These are phyloP conservation scores for Clavispora asparagi DNA, from an alignment of 805 yeast species.

Conservation along the genomic window DNA sequence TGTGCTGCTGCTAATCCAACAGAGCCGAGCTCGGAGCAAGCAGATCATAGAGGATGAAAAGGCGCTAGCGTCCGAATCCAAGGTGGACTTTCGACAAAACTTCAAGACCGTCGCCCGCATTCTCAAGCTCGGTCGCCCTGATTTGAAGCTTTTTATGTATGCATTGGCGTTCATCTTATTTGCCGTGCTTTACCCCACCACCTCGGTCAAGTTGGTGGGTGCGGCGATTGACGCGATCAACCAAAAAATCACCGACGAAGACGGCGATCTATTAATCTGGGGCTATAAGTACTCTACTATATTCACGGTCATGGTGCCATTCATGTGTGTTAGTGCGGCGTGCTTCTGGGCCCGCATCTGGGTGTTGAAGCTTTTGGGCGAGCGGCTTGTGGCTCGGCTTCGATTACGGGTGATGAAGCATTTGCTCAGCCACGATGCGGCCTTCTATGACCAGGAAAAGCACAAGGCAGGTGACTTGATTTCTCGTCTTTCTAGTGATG, in stretches of 20 bases:
- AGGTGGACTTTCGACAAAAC: constrained; percentile 28
- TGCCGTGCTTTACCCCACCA: constrained; percentile 42
- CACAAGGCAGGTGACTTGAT: constrained; percentile 44
- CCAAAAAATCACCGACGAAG: constrained; percentile 27
- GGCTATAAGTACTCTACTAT: constrained; percentile 40
- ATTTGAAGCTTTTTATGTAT: constrained; percentile 29
- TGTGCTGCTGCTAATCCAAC: constrained; percentile 7
- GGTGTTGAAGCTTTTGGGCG: constrained; percentile 36
- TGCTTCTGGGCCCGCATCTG: constrained; percentile 46
- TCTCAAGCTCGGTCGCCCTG: constrained; percentile 35
- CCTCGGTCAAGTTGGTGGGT: constrained; percentile 40
- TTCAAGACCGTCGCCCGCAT: constrained; percentile 34
- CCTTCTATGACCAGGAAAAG: constrained; percentile 38
- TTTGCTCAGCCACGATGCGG: constrained; percentile 37
- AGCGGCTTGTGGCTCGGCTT: constrained; percentile 39
- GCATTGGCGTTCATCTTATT: constrained; percentile 38
- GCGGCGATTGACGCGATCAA: constrained; percentile 40
- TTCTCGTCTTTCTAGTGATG: constrained; percentile 40
- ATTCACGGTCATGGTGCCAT: constrained; percentile 39
- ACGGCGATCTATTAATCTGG: constrained; percentile 39
- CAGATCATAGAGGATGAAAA: constrained; percentile 24
- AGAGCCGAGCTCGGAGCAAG: constrained; percentile 3
- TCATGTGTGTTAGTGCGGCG: constrained; percentile 37
- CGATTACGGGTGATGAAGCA: constrained; percentile 38
- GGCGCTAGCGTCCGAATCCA: constrained; percentile 17